These are phyloP conservation scores for Alectoria sarmentosa DNA, from an alignment of 495 filamentous ascomycete species.

Conservation along the genomic window DNA sequence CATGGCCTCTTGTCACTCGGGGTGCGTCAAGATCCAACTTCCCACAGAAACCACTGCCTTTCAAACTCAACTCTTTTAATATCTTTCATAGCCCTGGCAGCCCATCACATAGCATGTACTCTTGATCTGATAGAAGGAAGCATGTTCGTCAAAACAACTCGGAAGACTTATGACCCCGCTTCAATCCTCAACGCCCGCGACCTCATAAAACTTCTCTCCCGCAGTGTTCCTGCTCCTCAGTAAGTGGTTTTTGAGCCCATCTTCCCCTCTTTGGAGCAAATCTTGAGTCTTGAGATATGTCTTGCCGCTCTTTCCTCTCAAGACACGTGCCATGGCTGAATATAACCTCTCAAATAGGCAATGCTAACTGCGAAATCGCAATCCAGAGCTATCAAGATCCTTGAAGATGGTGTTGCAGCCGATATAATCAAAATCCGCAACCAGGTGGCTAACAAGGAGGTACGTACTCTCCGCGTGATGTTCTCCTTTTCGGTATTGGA, in stretches of 20 bases:
- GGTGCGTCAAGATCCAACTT: constrained; percentile 63
- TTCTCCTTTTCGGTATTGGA: background rate
- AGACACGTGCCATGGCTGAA: too few relatives aligned
- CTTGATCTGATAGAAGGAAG: constrained; percentile 93
- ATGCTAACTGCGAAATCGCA: too few relatives aligned
- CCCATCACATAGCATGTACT: constrained; percentile 64
- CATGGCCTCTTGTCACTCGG: constrained; percentile 80
- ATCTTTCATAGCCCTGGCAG: background rate
- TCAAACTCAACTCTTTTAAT: background rate
- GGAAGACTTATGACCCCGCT: constrained; percentile 93
- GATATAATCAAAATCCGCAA: constrained; percentile 94
- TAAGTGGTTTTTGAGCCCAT: too few relatives aligned
- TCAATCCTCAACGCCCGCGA: constrained; percentile 92
- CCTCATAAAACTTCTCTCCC: constrained; percentile 83
- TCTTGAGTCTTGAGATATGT: too few relatives aligned
- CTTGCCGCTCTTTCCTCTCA: too few relatives aligned
- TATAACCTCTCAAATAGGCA: too few relatives aligned
- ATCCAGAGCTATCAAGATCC: constrained; percentile 89
- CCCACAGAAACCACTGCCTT: background rate
- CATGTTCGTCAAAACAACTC: constrained; percentile 92
- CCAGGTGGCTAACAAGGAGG: constrained; percentile 85
- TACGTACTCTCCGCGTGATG: background rate
- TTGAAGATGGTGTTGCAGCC: constrained; percentile 82
- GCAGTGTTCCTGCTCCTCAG: constrained; percentile 91
- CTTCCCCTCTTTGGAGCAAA: too few relatives aligned